phyloP scores from a whole-genome alignment of 257 asterid genomes.

The Nicotiana benthamiana region DNA sequence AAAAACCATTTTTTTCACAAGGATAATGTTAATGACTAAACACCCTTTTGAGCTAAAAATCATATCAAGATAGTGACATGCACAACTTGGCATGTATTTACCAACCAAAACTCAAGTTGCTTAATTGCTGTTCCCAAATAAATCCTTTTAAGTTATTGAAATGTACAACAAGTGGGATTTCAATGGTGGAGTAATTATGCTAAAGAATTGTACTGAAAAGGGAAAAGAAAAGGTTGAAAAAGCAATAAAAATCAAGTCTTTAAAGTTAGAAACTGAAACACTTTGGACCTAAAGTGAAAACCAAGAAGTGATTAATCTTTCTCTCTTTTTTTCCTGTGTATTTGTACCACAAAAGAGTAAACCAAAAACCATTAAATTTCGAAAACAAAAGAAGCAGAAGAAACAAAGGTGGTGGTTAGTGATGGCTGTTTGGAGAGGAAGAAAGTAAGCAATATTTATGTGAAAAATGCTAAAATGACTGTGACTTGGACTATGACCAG shows the following conservation, averaged over 20 bases:
- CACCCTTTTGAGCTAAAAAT: not conserved
- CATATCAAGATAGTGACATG: not conserved
- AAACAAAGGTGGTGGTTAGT: not conserved
- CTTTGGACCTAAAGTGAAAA: not conserved
- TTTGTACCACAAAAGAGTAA: not conserved
- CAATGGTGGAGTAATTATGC: not conserved
- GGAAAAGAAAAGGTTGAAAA: not conserved
- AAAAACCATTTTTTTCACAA: not conserved
- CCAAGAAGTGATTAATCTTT: not conserved
- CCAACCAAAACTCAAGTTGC: not conserved
- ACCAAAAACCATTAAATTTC: not conserved
- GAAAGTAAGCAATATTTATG: not conserved
- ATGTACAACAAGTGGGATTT: slow-evolving; percentile 3
- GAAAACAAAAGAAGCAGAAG: not conserved
- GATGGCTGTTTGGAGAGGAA: not conserved
- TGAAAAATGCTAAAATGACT: not conserved
- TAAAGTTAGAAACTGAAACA: not conserved
- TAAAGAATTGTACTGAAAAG: slow-evolving; percentile 1
- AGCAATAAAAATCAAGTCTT: slow-evolving; percentile 6
- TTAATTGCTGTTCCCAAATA: not conserved
- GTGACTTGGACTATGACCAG: not conserved
- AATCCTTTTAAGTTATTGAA: not conserved
- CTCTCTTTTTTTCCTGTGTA: not conserved
- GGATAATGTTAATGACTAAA: not conserved
- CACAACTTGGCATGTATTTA: not conserved